Conservation (phyloP, 1,139 yeast genomes). For the Scheffersomyces segobiensis region DNA sequence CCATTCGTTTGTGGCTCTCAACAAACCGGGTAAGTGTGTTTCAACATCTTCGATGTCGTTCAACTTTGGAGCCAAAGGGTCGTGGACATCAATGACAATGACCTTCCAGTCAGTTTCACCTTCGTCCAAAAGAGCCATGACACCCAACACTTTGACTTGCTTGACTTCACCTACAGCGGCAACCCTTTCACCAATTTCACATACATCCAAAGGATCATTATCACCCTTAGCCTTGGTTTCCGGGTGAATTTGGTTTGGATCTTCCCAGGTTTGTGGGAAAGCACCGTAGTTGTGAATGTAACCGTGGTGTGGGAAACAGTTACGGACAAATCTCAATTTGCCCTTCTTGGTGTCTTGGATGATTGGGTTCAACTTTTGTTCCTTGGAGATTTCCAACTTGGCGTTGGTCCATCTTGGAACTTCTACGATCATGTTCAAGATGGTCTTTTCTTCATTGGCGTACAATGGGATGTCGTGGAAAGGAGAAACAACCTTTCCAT, state of each 20-base stretch:
- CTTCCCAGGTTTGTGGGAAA: conserved; percentile 98
- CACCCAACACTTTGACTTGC: conserved; percentile 88
- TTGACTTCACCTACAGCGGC: conserved; percentile 74
- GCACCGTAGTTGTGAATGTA: conserved; percentile 97
- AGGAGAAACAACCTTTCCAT: conserved; percentile 61
- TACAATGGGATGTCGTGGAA: conserved; percentile 90
- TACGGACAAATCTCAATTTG: conserved; percentile 80
- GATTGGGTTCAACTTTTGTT: conserved; percentile 78
- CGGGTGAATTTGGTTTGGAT: conserved; percentile 44
- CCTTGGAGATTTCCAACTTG: conserved; percentile 84
- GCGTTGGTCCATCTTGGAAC: conserved; percentile 97
- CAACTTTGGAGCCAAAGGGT: conserved; percentile 74
- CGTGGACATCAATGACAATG: conserved; percentile 78
- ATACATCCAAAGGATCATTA: conserved; percentile 94
- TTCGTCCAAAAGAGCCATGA: conserved; percentile 91
- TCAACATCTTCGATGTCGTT: conserved; percentile 84
- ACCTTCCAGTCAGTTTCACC: conserved; percentile 99
- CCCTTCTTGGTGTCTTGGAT: conserved; percentile 93
- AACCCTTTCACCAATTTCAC: conserved; percentile 81
- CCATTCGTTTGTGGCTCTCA: conserved; percentile 88
- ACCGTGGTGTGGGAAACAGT: conserved; percentile 95
- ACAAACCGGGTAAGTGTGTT: conserved; percentile 76
- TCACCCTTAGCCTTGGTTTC: conserved; percentile 67
- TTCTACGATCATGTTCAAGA: conserved; percentile 88
- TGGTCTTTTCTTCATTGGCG: conserved; percentile 59